Evolutionary conservation across 176 grass and related monocot genomes (phyloP), one percentile per base, ranked within the genome.

Genomic region (Aegilops longissima): DNA sequence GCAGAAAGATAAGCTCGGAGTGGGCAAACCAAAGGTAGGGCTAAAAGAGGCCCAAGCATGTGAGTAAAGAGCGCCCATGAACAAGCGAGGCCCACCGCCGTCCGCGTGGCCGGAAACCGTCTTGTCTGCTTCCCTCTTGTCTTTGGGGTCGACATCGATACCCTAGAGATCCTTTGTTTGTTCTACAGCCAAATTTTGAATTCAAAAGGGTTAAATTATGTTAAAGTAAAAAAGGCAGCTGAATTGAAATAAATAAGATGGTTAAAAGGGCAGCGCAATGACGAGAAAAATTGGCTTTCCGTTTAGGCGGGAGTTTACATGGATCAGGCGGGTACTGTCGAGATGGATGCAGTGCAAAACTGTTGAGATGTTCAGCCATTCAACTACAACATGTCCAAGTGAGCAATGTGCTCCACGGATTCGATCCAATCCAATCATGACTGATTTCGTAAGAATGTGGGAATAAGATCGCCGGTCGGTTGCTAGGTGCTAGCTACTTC

Each of bases 231-330:
- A 56, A 77, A 77, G 47, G 71, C 21, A 78, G 39, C 52, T 51
- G 23, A 5, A 5, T 33, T 9, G 39, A 58, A 83, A 13, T 49
- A 78, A 85, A 80, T 82, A 27, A 14, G 31, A 80, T 12, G 42
- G 9, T 17, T 20, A 31, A 79, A 86, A 78, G 56, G 8, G 1
- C 30, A 33, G 3, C 52, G 14, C 9, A 83, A 86, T 2, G 30
- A 31, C 30, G 3, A 89, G 9, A 17, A 33, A 8, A 2, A 12
- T 52, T 52, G 59, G 6, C 80, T 80, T 90, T 79, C 76, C 75
- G 21, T 90, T 74, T 75, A 61, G 59, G 59, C 75, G 80, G 85
- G 84, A 90, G 54, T 83, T 83, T 87, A 72, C 66, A 78, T 42
- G 72, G 51, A 63, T 35, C 70, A 49, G 20, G 25, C 25, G 25